Evolutionary conservation across 805 yeast species (phyloP), one percentile per base, ranked within the genome.

Genomic region (Candida loeiensis): DNA sequence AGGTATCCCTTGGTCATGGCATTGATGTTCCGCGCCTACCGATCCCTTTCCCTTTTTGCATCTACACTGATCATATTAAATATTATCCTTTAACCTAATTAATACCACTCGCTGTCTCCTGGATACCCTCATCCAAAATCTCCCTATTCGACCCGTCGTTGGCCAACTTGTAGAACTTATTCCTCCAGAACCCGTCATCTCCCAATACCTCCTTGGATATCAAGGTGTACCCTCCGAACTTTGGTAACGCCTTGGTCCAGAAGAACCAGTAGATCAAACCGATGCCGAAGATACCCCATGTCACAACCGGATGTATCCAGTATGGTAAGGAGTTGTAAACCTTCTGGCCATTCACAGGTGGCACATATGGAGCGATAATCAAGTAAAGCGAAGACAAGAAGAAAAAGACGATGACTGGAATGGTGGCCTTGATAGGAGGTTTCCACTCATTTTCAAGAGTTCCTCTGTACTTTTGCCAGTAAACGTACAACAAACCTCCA

Each of bases 301-400:
- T 81, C n/a, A 83, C 86, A 36, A 85, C 93, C 56, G 88, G 80
- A 58, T 84, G 90, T 41, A 80, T 71, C 72, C 79, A 85, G 64
- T 85, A 85, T 20, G 95, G 95, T 52, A 85, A 65, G 36, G 58
- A 48, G n/a, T 76, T 60, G 69, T 85, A 85, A 39, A 85, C 89
- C 26, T 73, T 69, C 62, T 83, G 82, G 25, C 82, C 85, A 14
- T 54, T 68, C 15, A 69, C 55, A 35, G 95, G 95, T 33, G 93
- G 88, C 45, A 85, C 72, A 56, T 82, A 85, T 36, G 95, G 95
- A 22, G 91, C 90, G 41, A 77, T 75, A 39, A 84, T 72, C 53
- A 85, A 68, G 56, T 84, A 85, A 21, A 82, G 51, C 9, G 86
- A 80, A 7, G 86, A 71, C 38, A 85, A 60, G 38, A 74, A 66